Evolutionary conservation across 1,284 basidiomycete species (phyloP).

Genomic region (Pascua guehoae): DNA sequence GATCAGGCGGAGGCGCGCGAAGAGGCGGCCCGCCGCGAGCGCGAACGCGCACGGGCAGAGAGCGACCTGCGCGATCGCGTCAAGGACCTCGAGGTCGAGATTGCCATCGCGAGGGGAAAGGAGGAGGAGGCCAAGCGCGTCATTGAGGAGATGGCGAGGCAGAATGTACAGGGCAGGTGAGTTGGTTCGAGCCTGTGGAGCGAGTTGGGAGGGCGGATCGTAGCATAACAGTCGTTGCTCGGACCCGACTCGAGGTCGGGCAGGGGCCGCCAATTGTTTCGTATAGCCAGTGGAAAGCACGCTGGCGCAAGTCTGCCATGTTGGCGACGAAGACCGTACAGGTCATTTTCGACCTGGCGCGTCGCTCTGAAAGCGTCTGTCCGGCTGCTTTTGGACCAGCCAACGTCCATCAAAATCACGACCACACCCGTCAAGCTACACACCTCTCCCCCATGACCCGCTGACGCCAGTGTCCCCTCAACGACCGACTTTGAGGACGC

Average conservation of each 20-base stretch:
- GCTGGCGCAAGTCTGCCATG: too few species aligned
- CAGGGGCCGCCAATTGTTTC: too few species aligned
- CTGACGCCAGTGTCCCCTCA: slow-evolving; percentile 8
- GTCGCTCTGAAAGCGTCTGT: too few species aligned
- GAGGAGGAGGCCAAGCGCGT: slow-evolving; percentile 39
- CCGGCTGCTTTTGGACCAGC: too few species aligned
- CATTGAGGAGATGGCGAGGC: slow-evolving; percentile 34
- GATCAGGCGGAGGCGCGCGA: slow-evolving; percentile 25
- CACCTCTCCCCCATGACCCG: background rate
- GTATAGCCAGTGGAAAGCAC: too few species aligned
- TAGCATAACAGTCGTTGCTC: too few species aligned
- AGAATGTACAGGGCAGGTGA: slow-evolving; percentile 27
- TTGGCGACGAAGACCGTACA: background rate
- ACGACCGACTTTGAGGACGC: slow-evolving; percentile 22
- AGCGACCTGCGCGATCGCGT: slow-evolving; percentile 38
- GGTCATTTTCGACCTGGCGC: background rate
- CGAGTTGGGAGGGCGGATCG: too few species aligned
- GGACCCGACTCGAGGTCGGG: too few species aligned
- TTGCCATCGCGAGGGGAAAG: slow-evolving; percentile 31
- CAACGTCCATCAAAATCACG: too few species aligned
- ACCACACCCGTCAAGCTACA: too few species aligned
- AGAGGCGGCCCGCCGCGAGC: slow-evolving; percentile 22
- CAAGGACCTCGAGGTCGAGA: slow-evolving; percentile 46
- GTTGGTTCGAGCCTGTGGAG: too few species aligned
- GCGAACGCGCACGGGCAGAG: slow-evolving; percentile 28